Evolutionary conservation across 208 protist species (phyloP).

Genomic region (Trypanosoma lewisi): DNA sequence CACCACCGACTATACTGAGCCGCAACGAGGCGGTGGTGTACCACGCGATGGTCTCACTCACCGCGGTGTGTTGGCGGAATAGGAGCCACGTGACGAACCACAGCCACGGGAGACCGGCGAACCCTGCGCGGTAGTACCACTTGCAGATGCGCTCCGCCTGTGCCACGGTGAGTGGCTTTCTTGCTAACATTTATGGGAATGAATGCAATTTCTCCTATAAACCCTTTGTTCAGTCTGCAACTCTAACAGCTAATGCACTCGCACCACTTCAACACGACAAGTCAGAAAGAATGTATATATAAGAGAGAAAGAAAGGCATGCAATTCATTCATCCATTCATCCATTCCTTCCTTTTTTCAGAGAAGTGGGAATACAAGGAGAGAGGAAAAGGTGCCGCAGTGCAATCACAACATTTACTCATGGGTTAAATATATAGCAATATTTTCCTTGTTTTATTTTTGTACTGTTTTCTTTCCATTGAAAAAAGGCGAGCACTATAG

Average conservation of each 20-base stretch:
- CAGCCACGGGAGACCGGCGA: constrained; percentile 39
- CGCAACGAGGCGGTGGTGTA: constrained; percentile 23
- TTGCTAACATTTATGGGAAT: constrained; percentile 28
- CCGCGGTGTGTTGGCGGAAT: constrained; percentile 21
- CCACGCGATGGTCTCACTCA: constrained; percentile 23
- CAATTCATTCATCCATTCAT: too few relatives aligned
- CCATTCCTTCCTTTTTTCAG: too few relatives aligned
- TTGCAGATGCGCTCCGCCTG: constrained; percentile 33
- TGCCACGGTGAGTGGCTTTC: constrained; percentile 18
- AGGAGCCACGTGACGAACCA: constrained; percentile 33
- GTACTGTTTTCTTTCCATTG: neutral
- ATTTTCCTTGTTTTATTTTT: neutral
- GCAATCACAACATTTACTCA: too few relatives aligned
- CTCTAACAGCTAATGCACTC: neutral
- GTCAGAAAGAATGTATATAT: neutral
- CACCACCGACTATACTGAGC: constrained; percentile 20
- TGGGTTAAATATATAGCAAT: neutral
- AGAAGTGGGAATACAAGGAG: too few relatives aligned
- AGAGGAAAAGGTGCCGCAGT: too few relatives aligned
- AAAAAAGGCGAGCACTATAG: neutral
- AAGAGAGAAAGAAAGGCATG: neutral
- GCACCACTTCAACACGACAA: neutral
- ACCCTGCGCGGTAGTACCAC: constrained; percentile 41
- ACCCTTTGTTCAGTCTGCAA: neutral
- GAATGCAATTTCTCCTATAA: neutral